A percentile compares a stretch with the other conserved stretches of the same genome.
phyloP scores from a whole-genome alignment of 768 basidiomycete genomes.

The Russula emetica region DNA sequence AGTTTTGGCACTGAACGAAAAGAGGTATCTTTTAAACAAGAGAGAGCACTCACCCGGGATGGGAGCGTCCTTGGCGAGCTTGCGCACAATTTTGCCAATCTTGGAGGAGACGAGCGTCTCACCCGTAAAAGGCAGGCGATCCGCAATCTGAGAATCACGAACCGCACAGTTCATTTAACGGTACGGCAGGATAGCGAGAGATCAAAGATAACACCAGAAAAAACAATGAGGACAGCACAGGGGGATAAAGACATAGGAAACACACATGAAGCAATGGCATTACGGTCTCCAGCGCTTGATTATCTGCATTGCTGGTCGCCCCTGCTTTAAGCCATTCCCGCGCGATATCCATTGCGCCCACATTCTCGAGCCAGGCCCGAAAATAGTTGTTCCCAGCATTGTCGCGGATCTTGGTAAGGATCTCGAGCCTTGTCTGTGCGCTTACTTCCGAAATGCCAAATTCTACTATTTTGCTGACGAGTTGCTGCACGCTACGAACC shows the following conservation, averaged over 20 bases:
- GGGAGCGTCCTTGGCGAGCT: slow-evolving; percentile 69
- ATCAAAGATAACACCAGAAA: slow-evolving; percentile 26
- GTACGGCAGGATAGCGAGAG: slow-evolving; percentile 14
- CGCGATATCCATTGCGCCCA: slow-evolving; percentile 66
- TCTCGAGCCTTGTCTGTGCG: slow-evolving; percentile 59
- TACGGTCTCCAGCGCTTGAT: slow-evolving; percentile 60
- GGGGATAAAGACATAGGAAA: slow-evolving; percentile 29
- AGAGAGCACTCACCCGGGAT: slow-evolving; percentile 68
- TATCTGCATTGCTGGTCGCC: slow-evolving; percentile 52
- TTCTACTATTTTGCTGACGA: slow-evolving; percentile 55
- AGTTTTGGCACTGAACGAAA: slow-evolving; percentile 4
- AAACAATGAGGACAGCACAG: slow-evolving; percentile 23
- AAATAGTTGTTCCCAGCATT: slow-evolving; percentile 84
- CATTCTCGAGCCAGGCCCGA: slow-evolving; percentile 80
- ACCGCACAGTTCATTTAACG: slow-evolving; percentile 6
- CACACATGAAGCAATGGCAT: slow-evolving; percentile 87
- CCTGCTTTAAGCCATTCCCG: slow-evolving; percentile 79
- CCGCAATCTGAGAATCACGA: slow-evolving; percentile 57
- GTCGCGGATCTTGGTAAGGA: slow-evolving; percentile 76
- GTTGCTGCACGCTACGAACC: slow-evolving; percentile 61
- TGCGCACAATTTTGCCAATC: slow-evolving; percentile 74
- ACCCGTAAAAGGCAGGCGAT: slow-evolving; percentile 72
- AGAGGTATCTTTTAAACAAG: neutral
- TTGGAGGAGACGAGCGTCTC: slow-evolving; percentile 66
- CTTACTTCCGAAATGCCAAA: slow-evolving; percentile 65